phyloP scores from a whole-genome alignment of 2,329 filamentous ascomycete species.

The Sporothrix brunneoviolacea region DNA sequence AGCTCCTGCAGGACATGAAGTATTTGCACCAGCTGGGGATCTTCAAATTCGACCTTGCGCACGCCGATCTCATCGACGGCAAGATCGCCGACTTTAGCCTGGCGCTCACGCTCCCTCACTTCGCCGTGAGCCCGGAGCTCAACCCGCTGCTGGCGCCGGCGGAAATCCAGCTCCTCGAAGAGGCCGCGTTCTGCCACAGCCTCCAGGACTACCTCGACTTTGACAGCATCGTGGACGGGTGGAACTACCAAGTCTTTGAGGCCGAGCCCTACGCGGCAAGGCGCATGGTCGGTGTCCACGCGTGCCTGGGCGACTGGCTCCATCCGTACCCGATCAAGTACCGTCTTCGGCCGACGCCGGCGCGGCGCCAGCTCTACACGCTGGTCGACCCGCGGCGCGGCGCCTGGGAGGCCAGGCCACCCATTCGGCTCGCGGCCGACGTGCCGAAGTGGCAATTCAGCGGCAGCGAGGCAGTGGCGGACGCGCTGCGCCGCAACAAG shows the following conservation, averaged over 20 bases:
- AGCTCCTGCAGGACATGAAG: neutral
- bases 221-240: conserved; percentile 15
- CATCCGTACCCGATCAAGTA: no score
- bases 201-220: conserved; percentile 15
- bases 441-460: no score
- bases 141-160: conserved; percentile 2
- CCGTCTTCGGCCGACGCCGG: neutral
- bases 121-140: neutral
- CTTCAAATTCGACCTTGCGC: neutral
- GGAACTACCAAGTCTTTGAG: no score
- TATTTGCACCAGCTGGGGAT: neutral
- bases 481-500: no score
- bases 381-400: neutral
- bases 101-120: neutral
- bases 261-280: no score
- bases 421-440: no score
- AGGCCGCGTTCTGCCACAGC: conserved; percentile 10
- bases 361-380: neutral
- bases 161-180: conserved; percentile 6
- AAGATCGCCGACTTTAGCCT: neutral
- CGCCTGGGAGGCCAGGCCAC: neutral
- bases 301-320: neutral
- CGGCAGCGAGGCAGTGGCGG: no score
- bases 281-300: neutral
- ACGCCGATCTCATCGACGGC: neutral